phyloP scores from a whole-genome alignment of 768 basidiomycete genomes.

The Obba rivulosa region DNA sequence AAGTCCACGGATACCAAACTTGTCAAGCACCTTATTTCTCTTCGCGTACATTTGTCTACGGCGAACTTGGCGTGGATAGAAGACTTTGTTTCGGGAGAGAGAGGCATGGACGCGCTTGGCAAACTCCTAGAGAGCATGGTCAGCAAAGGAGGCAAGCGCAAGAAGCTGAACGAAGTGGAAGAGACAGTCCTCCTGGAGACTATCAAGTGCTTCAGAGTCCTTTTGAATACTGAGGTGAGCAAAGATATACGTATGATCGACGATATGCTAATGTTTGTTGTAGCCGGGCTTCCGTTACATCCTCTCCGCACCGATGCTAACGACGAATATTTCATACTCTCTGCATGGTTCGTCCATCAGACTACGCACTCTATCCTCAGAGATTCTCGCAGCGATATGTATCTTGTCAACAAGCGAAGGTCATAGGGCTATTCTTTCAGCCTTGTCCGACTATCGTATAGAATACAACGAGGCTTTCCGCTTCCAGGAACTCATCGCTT shows the following conservation, averaged over 20 bases:
- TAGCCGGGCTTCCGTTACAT: conserved; percentile 73
- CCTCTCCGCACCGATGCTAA: conserved; percentile 53
- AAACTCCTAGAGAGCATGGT: conserved; percentile 55
- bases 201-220: conserved; percentile 72
- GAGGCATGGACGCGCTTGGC: conserved; percentile 63
- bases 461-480: conserved; percentile 69
- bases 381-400: conserved; percentile 82
- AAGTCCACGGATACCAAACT: conserved; percentile 56
- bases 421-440: conserved; percentile 67
- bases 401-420: conserved; percentile 67
- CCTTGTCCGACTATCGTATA: conserved; percentile 75
- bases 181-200: conserved; percentile 64
- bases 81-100: conserved; percentile 61
- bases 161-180: conserved; percentile 57
- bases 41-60: conserved; percentile 84
- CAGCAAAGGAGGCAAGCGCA: conserved; percentile 61
- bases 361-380: conserved; percentile 62
- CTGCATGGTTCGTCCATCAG: conserved; percentile 64
- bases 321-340: conserved; percentile 70
- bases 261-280: conserved; percentile 8
- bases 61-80: conserved; percentile 74
- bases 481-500: conserved; percentile 69
- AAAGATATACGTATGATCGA: not conserved
- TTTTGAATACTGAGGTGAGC: conserved; percentile 82
- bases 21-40: conserved; percentile 70